Base-by-base conservation (phyloP, 1,284 basidiomycete species). In the Golubevia pallescens region DNA sequence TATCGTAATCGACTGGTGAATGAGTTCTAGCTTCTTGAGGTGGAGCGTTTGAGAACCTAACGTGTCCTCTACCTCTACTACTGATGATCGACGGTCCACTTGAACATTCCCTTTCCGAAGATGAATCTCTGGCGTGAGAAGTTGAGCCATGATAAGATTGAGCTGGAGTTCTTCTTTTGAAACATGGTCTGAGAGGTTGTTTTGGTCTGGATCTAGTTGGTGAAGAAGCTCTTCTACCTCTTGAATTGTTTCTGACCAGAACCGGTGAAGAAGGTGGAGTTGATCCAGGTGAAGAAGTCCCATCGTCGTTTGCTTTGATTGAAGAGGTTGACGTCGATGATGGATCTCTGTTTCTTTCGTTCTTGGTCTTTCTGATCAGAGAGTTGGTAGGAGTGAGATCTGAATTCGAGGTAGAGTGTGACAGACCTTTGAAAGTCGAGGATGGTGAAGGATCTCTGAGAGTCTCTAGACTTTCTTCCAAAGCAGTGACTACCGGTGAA, bases 1-100 rank as follows among this genome's bases (percentile, higher is more conserved):
- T 75, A 58, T 85, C 82, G 66, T 85, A 85, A 16, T 85, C 82
- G 23, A 82, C 81, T 2, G 82, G 81, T 57, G 75, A 80, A 64
- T 85, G 82, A 0, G 82, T 81, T 4, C 79, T 71, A 38, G 79
- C 20, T 63, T 80, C 77, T 52, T 75, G 68, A 3, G 81, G 81
- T 8, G 82, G 81, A 6, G 70, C 63, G 21, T 60, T 67, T 57
- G 71, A 77, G 69, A 85, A 85, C 32, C 81, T 75, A 10, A 85
- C 82, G 0, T 61, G 73, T 72, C 5, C 38, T 51, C 66, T 48
- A 13, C 57, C 58, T 16, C 70, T 51, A 13, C 54, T 13, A 32
- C 54, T 21, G n/a, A n/a, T n/a, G 13, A 5, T 38, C 10, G 34
- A 38, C 16, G 60, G 5, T n/a, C 48, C 13, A 32, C 52, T 20